Base-by-base conservation (phyloP, 1,284 basidiomycete genomes). In the Austroboletus niveus region DNA sequence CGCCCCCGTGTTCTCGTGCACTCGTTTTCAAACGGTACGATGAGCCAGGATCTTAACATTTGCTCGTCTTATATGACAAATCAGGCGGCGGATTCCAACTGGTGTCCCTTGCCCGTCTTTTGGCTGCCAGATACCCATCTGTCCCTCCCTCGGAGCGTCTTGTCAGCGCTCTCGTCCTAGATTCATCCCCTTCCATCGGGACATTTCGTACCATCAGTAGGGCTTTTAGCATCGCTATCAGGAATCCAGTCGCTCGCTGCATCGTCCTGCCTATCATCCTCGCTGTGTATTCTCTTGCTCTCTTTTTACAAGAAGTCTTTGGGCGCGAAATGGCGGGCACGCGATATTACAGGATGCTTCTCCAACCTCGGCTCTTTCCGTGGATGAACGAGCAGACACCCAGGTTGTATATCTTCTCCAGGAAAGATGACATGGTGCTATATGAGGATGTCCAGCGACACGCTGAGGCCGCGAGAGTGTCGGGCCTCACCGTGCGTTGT, bases 331-430 rank as follows among this genome's bases (percentile, higher is more conserved):
- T 52, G 32, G 17, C 58, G 56, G 32, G 29, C 14, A 53, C 65
- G 20, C 60, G 62, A 2, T 51, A 47, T 14, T 55, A 75, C 54
- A 69, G 69, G 48, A 41, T 56, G 0, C 61, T 82, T 15, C 63
- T 70, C 38, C 58, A 64, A 9, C 68, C 70, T 0, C 52, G 55
- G 1, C 46, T 79, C 24, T 62, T 82, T 2, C 80, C 79, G 0
- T 80, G 78, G 76, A 70, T 72, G 51, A 61, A 60, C 12, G 52
- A 56, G 38, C 53, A 58, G n/a, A 79, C 79, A 0, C 77, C 76
- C 0, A 65, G 83, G 45, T 58, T 84, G 29, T 85, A 84, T 53
- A 45, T 84, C 15, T 84, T 76, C 58, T 84, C 81, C 5, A 71
- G 68, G 46, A 67, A 55, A 30, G 82, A 85, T 51, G 62, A 68